A percentile compares a stretch with the other conserved stretches of the same genome.
Evolutionary conservation across 176 grass and related monocot genomes (phyloP).

Genomic region (Musa schizocarpa): DNA sequence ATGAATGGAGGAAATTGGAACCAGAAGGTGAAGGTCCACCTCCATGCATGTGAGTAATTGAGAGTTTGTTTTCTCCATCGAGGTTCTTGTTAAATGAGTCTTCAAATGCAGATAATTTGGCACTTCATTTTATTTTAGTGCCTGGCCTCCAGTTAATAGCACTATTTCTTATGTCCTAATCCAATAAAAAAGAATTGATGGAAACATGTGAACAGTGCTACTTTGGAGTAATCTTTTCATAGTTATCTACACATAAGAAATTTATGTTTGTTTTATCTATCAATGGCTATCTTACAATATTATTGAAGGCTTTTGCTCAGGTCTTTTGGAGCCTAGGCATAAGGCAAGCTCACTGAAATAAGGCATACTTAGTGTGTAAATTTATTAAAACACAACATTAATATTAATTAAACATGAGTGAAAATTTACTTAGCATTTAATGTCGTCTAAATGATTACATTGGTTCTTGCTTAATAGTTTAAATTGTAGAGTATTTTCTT

Average conservation of each 20-base stretch:
- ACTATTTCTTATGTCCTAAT: background rate
- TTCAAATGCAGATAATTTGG: background rate
- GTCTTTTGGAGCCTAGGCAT: no score
- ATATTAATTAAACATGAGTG: no score
- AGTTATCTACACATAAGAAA: background rate
- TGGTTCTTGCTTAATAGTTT: no score
- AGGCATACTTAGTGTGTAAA: no score
- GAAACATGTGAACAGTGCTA: background rate
- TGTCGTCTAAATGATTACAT: no score
- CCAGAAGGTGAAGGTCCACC: slow-evolving; percentile 95
- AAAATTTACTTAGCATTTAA: no score
- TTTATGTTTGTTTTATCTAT: no score
- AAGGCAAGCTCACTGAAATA: no score
- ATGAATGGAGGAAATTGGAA: slow-evolving; percentile 95
- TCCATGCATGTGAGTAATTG: slow-evolving; percentile 77
- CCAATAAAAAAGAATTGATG: background rate
- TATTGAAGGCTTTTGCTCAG: no score
- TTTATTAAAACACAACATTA: no score
- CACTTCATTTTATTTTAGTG: background rate
- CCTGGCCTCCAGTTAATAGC: background rate
- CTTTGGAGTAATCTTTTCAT: background rate
- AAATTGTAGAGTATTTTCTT: no score
- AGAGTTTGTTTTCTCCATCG: background rate
- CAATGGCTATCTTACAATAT: no score
- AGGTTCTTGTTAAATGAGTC: background rate